A percentile compares a stretch with the other conserved stretches of the same genome.
phyloP scores from a whole-genome alignment of 139 green algal genomes.

The Penium margaritaceum region DNA sequence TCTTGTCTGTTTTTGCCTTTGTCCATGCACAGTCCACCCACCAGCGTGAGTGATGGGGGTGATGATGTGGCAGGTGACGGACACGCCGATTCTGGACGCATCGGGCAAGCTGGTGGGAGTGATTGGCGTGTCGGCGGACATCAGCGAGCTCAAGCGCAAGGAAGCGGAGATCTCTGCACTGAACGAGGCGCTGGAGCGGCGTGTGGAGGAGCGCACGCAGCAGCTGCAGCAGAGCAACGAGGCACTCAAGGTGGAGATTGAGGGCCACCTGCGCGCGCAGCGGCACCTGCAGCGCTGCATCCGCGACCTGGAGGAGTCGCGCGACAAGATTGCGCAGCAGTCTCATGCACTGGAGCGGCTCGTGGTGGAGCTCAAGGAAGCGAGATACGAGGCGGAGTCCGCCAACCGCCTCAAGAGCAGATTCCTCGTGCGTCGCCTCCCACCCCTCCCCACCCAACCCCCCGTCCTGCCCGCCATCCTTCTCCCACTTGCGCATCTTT shows the following conservation, averaged over 20 bases:
- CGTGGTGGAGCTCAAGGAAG: slow-evolving; percentile 24
- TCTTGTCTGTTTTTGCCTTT: too few species aligned
- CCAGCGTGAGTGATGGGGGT: too few species aligned
- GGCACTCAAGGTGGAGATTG: slow-evolving; percentile 1
- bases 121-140: slow-evolving; percentile 31
- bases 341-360: slow-evolving; percentile 11
- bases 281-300: slow-evolving; percentile 11
- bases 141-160: slow-evolving; percentile 26
- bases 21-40: too few species aligned
- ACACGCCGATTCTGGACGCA: slow-evolving; percentile 22
- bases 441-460: too few species aligned
- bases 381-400: slow-evolving; percentile 23
- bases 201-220: slow-evolving; percentile 16
- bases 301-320: slow-evolving; percentile 27
- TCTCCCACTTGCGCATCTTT: too few species aligned
- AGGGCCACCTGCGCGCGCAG: slow-evolving; percentile 22
- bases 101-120: slow-evolving; percentile 23
- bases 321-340: slow-evolving; percentile 13
- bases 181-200: slow-evolving; percentile 19
- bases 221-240: slow-evolving; percentile 19
- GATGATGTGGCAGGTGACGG: slow-evolving; percentile 26
- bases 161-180: slow-evolving; percentile 20
- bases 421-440: too few species aligned
- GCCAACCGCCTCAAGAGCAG: slow-evolving; percentile 22
- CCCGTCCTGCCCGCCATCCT: too few species aligned